Conservation (phyloP, 106 monocot genomes). For the Triglochin maritima region DNA sequence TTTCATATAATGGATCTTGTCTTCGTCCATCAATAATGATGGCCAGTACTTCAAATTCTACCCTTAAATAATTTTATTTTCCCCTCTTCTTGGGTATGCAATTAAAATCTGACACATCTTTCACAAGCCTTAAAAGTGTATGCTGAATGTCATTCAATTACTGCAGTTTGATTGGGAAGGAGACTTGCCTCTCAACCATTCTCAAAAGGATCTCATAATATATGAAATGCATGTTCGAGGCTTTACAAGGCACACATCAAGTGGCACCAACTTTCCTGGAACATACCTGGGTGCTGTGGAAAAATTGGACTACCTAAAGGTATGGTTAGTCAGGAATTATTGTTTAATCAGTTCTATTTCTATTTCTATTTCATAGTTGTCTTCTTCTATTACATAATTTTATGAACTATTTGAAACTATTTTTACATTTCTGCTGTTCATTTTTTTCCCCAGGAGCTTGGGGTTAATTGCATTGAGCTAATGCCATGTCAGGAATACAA, state of each 20-base stretch:
- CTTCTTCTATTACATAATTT: not conserved
- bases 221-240: constrained; percentile 97
- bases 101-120: no score
- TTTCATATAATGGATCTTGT: no score
- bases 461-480: constrained; percentile 81
- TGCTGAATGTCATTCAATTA: not conserved
- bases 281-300: constrained; percentile 66
- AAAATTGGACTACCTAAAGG: constrained; percentile 81
- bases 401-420: not conserved
- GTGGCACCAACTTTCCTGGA: constrained; percentile 54
- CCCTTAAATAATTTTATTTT: no score
- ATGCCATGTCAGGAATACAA: constrained; percentile 97
- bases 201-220: constrained; percentile 63
- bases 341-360: not conserved
- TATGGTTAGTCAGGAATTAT: constrained; percentile 6
- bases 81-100: no score
- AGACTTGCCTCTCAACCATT: constrained; percentile 49
- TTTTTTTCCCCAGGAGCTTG: constrained; percentile 48
- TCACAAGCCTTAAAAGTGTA: no score
- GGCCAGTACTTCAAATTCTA: no score
- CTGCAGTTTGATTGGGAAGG: constrained; percentile 97
- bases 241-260: constrained; percentile 82
- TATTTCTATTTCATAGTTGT: not conserved
- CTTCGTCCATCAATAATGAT: no score
- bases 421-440: not conserved